Evolutionary conservation across 2,329 filamentous ascomycete species (phyloP).

Genomic region (Pezicula neosporulosa): DNA sequence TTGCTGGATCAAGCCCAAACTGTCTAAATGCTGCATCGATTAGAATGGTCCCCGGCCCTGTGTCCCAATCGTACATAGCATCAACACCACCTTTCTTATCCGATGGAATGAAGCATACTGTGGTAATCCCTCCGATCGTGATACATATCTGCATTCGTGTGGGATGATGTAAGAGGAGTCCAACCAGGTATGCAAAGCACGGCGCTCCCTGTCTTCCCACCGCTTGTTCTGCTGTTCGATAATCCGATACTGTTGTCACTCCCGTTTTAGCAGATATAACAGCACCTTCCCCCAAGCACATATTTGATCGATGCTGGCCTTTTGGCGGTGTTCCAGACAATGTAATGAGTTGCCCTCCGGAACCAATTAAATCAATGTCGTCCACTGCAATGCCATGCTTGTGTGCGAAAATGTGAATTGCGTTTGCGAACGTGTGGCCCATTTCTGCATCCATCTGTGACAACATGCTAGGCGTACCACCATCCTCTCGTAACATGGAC

Average conservation of each 20-base stretch:
- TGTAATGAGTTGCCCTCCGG: slow-evolving; percentile 26
- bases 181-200: slow-evolving; percentile 27
- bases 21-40: slow-evolving; percentile 27
- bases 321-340: slow-evolving; percentile 24
- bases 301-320: slow-evolving; percentile 27
- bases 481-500: slow-evolving; percentile 28
- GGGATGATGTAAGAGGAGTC: slow-evolving; percentile 27
- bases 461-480: slow-evolving; percentile 28
- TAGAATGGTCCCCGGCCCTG: slow-evolving; percentile 27
- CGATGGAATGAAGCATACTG: slow-evolving; percentile 26
- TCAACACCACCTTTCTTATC: slow-evolving; percentile 28
- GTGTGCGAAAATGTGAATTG: slow-evolving; percentile 27
- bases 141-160: slow-evolving; percentile 28
- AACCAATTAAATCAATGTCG: slow-evolving; percentile 28
- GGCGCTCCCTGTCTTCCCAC: slow-evolving; percentile 30
- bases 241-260: slow-evolving; percentile 29
- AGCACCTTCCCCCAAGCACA: slow-evolving; percentile 29
- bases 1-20: slow-evolving; percentile 25
- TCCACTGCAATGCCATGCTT: slow-evolving; percentile 27
- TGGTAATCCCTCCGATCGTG: slow-evolving; percentile 27
- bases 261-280: slow-evolving; percentile 31
- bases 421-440: slow-evolving; percentile 28
- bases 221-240: slow-evolving; percentile 29
- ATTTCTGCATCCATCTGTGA: slow-evolving; percentile 30
- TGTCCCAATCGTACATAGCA: slow-evolving; percentile 31